phyloP scores from a whole-genome alignment of 139 green algal species.

The Chlamydomonas asymmetrica region DNA sequence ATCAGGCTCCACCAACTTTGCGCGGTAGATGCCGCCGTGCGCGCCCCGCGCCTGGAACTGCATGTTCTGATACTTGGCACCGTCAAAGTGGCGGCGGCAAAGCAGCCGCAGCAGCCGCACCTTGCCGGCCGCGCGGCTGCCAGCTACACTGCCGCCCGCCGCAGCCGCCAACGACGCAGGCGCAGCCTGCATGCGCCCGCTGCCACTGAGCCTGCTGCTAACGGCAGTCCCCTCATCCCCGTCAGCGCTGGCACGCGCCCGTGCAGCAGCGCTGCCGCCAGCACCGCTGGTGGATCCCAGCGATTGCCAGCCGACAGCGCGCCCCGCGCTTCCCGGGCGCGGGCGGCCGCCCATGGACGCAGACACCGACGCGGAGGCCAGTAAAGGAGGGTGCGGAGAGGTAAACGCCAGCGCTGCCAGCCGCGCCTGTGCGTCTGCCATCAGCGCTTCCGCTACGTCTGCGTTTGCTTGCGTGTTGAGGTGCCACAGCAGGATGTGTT shows the following conservation, averaged over 20 bases:
- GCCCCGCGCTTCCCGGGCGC: no score
- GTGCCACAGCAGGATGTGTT: constrained; percentile 45
- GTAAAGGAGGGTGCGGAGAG: no score
- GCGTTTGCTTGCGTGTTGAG: constrained; percentile 23
- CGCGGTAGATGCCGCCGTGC: constrained; percentile 56
- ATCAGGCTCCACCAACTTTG: constrained; percentile 12
- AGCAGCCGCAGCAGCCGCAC: constrained; percentile 61
- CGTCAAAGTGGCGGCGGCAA: constrained; percentile 48
- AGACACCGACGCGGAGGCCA: constrained; percentile 28
- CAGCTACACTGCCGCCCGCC: background rate
- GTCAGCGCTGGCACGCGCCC: no score
- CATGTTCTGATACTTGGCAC: constrained; percentile 39
- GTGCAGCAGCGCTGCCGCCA: no score
- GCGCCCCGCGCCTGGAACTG: constrained; percentile 55
- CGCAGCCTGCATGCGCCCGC: no score
- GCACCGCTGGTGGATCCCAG: no score
- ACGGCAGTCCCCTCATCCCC: no score
- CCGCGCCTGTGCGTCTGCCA: no score
- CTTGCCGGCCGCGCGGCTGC: background rate
- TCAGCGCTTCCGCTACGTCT: constrained; percentile 10
- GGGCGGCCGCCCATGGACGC: no score
- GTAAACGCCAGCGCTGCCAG: no score
- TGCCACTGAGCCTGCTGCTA: no score
- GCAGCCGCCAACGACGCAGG: constrained; percentile 7
- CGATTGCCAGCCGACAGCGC: no score